A percentile compares a stretch with the other conserved stretches of the same genome.
Conservation (phyloP, 1,139 yeast genomes). For the Zygosaccharomyces pseudobailii region DNA sequence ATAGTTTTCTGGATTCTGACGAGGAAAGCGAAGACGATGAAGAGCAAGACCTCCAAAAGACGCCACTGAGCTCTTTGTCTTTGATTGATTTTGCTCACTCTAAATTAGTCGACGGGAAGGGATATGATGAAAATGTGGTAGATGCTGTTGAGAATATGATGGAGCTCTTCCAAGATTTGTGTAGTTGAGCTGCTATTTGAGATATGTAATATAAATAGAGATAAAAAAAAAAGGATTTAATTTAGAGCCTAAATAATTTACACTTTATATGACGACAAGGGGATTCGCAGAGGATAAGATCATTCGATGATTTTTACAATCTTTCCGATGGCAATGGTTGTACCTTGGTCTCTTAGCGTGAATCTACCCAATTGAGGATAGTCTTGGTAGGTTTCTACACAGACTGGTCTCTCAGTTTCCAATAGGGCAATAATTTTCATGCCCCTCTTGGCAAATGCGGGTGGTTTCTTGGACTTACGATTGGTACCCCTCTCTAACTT, state of each 20-base stretch:
- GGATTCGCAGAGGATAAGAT: not conserved
- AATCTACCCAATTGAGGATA: conserved; percentile 97
- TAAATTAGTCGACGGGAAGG: conserved; percentile 53
- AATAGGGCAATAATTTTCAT: conserved; percentile 94
- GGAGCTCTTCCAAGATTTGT: conserved; percentile 36
- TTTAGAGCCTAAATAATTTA: not conserved
- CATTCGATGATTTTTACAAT: conserved; percentile 64
- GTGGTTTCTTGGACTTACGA: conserved; percentile 93
- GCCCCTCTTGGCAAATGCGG: conserved; percentile 98
- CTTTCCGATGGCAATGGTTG: conserved; percentile 97
- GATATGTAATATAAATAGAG: not conserved
- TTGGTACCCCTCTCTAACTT: conserved; percentile 95
- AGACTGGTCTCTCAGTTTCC: conserved; percentile 79
- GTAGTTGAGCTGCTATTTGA: not conserved
- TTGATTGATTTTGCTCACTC: conserved; percentile 93
- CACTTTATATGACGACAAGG: not conserved
- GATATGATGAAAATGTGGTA: conserved; percentile 66
- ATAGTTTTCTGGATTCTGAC: conserved; percentile 31
- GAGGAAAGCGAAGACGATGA: conserved; percentile 34
- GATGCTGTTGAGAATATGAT: conserved; percentile 63
- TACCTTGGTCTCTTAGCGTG: conserved; percentile 97
- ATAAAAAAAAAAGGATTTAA: not conserved
- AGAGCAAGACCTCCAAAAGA: conserved; percentile 24
- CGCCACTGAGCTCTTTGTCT: conserved; percentile 47
- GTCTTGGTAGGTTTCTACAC: conserved; percentile 88